These are phyloP conservation scores for Leptodermis oblonga DNA, from an alignment of 257 asterid genomes.

Conservation along the genomic window DNA sequence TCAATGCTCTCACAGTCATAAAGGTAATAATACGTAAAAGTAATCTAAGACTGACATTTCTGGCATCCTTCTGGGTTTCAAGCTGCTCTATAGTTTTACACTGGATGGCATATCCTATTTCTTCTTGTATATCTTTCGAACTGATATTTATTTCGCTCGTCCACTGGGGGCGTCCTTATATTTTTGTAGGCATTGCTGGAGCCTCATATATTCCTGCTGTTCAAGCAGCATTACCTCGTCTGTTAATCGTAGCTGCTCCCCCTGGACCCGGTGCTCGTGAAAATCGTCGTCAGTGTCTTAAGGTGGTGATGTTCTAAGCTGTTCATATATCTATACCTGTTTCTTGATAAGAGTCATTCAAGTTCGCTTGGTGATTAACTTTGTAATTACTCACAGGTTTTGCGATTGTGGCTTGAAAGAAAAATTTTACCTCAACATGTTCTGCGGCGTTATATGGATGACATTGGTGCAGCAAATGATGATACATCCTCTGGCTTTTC, in stretches of 20 bases:
- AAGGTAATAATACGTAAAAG: conserved; percentile 44
- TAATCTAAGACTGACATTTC: background rate
- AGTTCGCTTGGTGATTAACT: conserved; percentile 21
- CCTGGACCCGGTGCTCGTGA: conserved; percentile 79
- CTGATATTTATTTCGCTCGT: background rate
- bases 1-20: conserved; percentile 92
- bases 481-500: conserved; percentile 61
- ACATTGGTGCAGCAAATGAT: conserved; percentile 53
- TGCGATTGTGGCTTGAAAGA: conserved; percentile 97
- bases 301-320: conserved; percentile 42
- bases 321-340: background rate
- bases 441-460: conserved; percentile 71
- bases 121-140: background rate
- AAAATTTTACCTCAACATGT: conserved; percentile 80
- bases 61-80: background rate
- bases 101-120: background rate
- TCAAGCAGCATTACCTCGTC: conserved; percentile 82
- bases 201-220: conserved; percentile 87
- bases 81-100: background rate
- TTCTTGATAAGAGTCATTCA: conserved; percentile 10
- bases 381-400: conserved; percentile 46
- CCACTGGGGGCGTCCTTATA: background rate
- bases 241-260: conserved; percentile 90
- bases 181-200: conserved; percentile 79
- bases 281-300: conserved; percentile 94